Conservation (phyloP, 2,329 filamentous ascomycete genomes). For the Raffaelea albimanens region DNA sequence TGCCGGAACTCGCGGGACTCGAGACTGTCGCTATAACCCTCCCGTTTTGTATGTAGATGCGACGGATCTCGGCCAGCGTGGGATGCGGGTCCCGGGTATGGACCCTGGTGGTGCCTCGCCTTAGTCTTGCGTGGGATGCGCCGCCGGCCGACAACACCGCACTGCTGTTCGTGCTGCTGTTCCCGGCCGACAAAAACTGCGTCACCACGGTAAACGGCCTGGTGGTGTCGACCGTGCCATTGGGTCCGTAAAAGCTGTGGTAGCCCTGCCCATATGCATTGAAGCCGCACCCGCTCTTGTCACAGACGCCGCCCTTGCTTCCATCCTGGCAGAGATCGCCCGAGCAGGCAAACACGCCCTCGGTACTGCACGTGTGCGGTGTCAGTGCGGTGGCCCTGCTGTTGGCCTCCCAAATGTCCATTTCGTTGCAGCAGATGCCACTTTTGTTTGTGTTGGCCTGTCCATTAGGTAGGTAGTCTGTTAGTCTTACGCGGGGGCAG, state of each 20-base stretch:
- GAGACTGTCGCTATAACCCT: constrained; percentile 8
- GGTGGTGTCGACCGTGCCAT: constrained; percentile 34
- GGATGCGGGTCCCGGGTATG: not conserved
- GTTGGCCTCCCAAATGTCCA: constrained; percentile 49
- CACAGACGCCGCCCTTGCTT: constrained; percentile 37
- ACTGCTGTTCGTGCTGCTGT: not conserved
- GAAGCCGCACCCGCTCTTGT: constrained; percentile 33
- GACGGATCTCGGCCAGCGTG: constrained; percentile 14
- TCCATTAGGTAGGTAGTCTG: too few species aligned
- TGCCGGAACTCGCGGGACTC: too few species aligned
- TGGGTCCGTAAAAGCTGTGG: constrained; percentile 16
- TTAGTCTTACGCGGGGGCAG: too few species aligned
- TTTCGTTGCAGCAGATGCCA: constrained; percentile 43
- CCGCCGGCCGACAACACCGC: constrained; percentile 11
- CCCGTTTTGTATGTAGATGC: constrained; percentile 19
- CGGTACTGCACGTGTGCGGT: constrained; percentile 37
- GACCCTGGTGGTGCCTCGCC: not conserved
- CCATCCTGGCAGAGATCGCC: constrained; percentile 33
- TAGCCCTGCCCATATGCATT: constrained; percentile 29
- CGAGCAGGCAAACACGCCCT: constrained; percentile 32
- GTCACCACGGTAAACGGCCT: constrained; percentile 27
- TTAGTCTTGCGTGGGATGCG: not conserved
- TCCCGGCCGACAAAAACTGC: constrained; percentile 27
- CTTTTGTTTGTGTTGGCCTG: constrained; percentile 29
- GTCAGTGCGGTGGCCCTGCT: constrained; percentile 32